Evolutionary conservation across 768 basidiomycete genomes (phyloP).

Genomic region (Pseudohyphozyma bogoriensis): DNA sequence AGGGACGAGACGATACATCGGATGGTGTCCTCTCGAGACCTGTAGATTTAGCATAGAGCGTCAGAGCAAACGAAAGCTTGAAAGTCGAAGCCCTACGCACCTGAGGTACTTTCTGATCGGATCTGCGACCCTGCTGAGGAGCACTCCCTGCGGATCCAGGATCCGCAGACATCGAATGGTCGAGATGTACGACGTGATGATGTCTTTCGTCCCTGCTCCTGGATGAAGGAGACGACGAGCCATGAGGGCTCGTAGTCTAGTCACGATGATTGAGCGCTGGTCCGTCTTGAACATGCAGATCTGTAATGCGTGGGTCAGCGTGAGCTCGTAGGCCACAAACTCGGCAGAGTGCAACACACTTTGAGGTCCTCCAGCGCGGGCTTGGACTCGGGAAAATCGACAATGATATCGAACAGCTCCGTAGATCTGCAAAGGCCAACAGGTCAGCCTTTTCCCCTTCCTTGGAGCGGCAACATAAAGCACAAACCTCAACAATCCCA

Average conservation of each 20-base stretch:
- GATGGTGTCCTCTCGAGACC: conserved; percentile 84
- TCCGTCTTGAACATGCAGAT: conserved; percentile 39
- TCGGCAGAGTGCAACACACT: conserved; percentile 40
- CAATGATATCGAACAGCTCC: conserved; percentile 93
- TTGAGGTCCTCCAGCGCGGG: conserved; percentile 77
- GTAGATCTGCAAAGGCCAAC: conserved; percentile 38
- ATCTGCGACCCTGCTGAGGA: conserved; percentile 86
- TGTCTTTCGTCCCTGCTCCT: conserved; percentile 85
- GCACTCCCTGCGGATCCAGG: conserved; percentile 82
- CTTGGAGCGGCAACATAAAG: conserved; percentile 32
- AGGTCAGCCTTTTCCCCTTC: conserved; percentile 36
- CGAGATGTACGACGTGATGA: conserved; percentile 78
- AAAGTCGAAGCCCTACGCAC: conserved; percentile 40
- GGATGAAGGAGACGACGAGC: conserved; percentile 67
- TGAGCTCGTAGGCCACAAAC: neutral
- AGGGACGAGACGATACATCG: conserved; percentile 83
- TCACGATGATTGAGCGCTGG: conserved; percentile 28
- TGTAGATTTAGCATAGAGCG: too few species aligned
- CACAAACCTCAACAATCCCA: conserved; percentile 6
- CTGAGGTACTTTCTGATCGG: conserved; percentile 82
- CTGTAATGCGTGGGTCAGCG: conserved; percentile 22
- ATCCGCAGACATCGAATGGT: conserved; percentile 84
- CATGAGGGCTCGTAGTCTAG: neutral
- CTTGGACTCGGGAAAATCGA: conserved; percentile 80
- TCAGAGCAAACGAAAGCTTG: too few species aligned